Base-by-base conservation (phyloP, 2,329 filamentous ascomycete genomes). In the Colletotrichum gigasporum region DNA sequence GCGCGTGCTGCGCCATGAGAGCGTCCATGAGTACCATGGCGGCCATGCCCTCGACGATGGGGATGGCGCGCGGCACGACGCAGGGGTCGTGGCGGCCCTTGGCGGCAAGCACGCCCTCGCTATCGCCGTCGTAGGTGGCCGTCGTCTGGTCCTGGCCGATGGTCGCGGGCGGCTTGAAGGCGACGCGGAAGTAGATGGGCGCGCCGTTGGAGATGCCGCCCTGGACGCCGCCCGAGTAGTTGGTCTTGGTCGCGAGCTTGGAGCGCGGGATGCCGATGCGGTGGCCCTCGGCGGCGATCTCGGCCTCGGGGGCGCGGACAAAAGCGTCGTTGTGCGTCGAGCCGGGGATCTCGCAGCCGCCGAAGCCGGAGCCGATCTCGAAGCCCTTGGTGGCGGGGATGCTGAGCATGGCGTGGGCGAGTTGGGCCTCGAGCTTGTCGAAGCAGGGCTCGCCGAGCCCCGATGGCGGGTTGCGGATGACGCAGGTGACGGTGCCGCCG, bases 371-470 rank as follows among this genome's bases (percentile, higher is more conserved):
- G 57, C 96, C 96, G 69, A 98, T 90, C 76, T 98, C 95, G 74
- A 98, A 98, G 57, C 91, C 95, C 82, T 98, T 99, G 35, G 92
- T 95, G 3, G 96, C 94, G 5, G 96, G 96, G 71, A 98, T 97
- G 75, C 89, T 93, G 68, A 98, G 86, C 92, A 99, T 98, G 51
- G 92, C 96, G 74, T 98, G 95, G 24, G 89, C 94, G 47, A 99
- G 88, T 75, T 87, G 88, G 7, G 96, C 96, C 82, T 99, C 94
- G 44, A 98, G 85, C 83, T 98, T 98, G 79, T 97, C 93, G 78
- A 99, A 98, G 78, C 89, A 92, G 1, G 95, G 96, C 84, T 98
- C 96, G 64, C 96, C 96, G 3, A 98, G 86, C 0, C 95, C 95
- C 39, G 88, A 86, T 26, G 95, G 96, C 7, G 89, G 88, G 73